These are phyloP conservation scores for Curvularia hawaiiensis DNA, from an alignment of 2,329 filamentous ascomycete genomes.

Conservation along the genomic window DNA sequence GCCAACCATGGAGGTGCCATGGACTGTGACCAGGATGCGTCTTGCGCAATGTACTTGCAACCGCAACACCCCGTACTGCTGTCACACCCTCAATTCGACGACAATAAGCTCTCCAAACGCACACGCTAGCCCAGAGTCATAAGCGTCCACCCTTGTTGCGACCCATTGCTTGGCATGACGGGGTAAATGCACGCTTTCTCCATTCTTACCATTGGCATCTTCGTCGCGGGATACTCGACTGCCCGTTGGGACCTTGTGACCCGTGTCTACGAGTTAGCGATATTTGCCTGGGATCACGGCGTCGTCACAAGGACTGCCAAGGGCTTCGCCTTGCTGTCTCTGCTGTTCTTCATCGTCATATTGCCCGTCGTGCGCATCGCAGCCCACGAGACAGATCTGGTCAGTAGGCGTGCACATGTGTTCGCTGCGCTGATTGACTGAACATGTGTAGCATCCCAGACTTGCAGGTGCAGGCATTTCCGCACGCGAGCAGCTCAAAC, in stretches of 20 bases:
- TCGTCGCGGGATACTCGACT: constrained; percentile 99
- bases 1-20: constrained; percentile 9
- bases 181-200: constrained; percentile 95
- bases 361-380: constrained; percentile 86
- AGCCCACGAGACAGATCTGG: constrained; percentile 76
- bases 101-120: background rate
- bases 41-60: constrained; percentile 24
- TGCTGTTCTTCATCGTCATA: constrained; percentile 83
- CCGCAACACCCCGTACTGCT: constrained; percentile 15
- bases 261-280: constrained; percentile 91
- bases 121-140: background rate
- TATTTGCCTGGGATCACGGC: constrained; percentile 98
- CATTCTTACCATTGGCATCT: constrained; percentile 92
- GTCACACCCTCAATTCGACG: background rate
- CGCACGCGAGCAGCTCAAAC: constrained; percentile 90
- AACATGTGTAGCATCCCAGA: constrained; percentile 73
- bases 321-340: constrained; percentile 79
- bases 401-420: constrained; percentile 54
- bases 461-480: constrained; percentile 81
- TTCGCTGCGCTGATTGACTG: constrained; percentile 8
- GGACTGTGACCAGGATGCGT: constrained; percentile 9
- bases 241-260: constrained; percentile 98
- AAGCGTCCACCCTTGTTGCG: background rate
- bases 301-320: constrained; percentile 88
- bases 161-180: constrained; percentile 29